Evolutionary conservation across 2,329 filamentous ascomycete genomes (phyloP).

Genomic region (Macrophomina tecta): DNA sequence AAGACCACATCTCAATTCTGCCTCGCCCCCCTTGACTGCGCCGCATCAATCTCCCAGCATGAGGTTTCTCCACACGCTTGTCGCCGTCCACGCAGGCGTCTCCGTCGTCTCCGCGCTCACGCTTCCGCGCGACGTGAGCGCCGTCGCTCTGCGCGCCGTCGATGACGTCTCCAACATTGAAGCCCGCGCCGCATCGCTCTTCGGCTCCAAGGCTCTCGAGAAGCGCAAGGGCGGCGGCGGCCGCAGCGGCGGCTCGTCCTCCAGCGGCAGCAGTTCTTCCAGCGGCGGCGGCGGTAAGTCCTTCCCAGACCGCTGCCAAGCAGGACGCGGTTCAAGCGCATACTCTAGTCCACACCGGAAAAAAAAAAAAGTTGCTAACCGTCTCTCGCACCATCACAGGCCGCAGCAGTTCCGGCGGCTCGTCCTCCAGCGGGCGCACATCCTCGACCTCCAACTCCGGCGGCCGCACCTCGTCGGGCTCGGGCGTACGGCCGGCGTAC

Average conservation of each 20-base stretch:
- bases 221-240: constrained; percentile 47
- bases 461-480: constrained; percentile 60
- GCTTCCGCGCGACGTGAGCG: constrained; percentile 32
- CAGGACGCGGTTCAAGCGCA: not conserved
- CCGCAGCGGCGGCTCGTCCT: constrained; percentile 30
- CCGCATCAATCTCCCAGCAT: not conserved
- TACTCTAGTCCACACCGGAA: constrained; percentile 15
- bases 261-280: constrained; percentile 1
- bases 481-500: constrained; percentile 62
- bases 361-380: not conserved
- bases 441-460: constrained; percentile 40
- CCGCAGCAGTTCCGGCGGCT: constrained; percentile 26
- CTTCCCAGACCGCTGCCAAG: not conserved
- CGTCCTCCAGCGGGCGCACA: constrained; percentile 33
- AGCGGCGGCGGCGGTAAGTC: not conserved
- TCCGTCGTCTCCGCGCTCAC: constrained; percentile 20
- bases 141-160: constrained; percentile 35
- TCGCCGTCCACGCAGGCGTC: not conserved
- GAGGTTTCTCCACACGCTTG: constrained; percentile 9
- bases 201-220: constrained; percentile 39
- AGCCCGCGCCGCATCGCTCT: constrained; percentile 35
- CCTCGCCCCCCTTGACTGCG: not conserved
- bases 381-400: constrained; percentile 25
- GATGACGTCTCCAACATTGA: constrained; percentile 32
- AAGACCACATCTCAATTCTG: not conserved